Conservation (phyloP, 768 basidiomycete species). For the Hericium erinaceus region DNA sequence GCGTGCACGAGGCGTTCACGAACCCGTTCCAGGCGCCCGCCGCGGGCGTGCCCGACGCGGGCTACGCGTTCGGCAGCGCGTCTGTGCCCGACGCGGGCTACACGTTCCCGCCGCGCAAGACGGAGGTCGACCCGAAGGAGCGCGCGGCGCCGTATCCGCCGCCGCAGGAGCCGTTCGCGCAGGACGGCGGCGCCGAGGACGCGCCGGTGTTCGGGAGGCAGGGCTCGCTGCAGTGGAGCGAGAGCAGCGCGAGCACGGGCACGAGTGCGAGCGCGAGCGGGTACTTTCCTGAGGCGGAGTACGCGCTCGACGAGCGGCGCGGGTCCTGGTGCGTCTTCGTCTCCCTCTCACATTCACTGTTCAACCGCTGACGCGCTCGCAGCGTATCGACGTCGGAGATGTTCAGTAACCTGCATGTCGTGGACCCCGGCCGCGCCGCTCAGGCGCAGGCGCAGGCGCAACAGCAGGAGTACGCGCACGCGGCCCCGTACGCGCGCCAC, state of each 20-base stretch:
- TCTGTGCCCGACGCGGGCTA: constrained; percentile 2
- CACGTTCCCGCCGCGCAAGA: constrained; percentile 13
- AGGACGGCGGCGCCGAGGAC: not conserved
- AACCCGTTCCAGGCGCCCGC: constrained; percentile 8
- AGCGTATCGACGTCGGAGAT: constrained; percentile 11
- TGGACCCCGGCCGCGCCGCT: not conserved
- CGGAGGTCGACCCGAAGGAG: not conserved
- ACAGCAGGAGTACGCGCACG: not conserved
- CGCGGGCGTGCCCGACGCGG: constrained; percentile 3
- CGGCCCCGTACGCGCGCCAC: not conserved
- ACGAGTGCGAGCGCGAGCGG: constrained; percentile 12
- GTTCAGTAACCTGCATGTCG: constrained; percentile 6
- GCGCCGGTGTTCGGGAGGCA: not conserved
- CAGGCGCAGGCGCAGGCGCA: not conserved
- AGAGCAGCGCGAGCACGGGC: constrained; percentile 8
- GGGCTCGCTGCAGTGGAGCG: constrained; percentile 7
- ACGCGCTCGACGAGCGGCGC: constrained; percentile 9
- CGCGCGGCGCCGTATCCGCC: constrained; percentile 4
- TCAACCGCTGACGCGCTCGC: not conserved
- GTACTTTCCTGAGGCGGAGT: constrained; percentile 10
- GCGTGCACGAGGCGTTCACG: constrained; percentile 3
- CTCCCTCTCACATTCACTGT: too few relatives aligned
- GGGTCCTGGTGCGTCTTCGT: constrained; percentile 8
- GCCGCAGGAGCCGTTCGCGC: not conserved
- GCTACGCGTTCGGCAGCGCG: constrained; percentile 11